Percentiles rank a stretch among this genome's conserved stretches.
Evolutionary conservation across 306 rosid genomes (phyloP).

Genomic region (Boehmeria nivea): DNA sequence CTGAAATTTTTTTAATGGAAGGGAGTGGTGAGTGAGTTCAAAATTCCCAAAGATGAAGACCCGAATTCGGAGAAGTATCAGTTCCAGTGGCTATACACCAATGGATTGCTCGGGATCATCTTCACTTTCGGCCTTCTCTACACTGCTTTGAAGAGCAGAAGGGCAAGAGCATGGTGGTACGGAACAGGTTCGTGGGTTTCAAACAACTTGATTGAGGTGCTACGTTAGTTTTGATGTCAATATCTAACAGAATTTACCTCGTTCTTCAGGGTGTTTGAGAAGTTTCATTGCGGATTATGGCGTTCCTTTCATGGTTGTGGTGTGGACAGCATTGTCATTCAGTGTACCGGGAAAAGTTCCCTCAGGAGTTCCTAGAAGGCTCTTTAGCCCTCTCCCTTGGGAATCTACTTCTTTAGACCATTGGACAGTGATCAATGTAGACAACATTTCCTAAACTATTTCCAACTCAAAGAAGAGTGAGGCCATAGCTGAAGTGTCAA

Average conservation of each 20-base stretch:
- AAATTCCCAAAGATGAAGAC: slow-evolving; percentile 48
- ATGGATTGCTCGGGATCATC: slow-evolving; percentile 70
- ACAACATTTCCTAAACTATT: neutral
- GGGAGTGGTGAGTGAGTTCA: slow-evolving; percentile 73
- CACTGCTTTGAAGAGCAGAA: slow-evolving; percentile 69
- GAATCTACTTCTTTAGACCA: slow-evolving; percentile 60
- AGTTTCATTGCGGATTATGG: slow-evolving; percentile 76
- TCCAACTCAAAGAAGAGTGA: too few species aligned
- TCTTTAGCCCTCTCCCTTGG: slow-evolving; percentile 74
- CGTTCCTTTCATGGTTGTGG: slow-evolving; percentile 72
- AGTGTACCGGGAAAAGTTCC: slow-evolving; percentile 55
- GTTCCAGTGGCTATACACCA: slow-evolving; percentile 59
- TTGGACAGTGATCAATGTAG: slow-evolving; percentile 76
- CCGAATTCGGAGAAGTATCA: slow-evolving; percentile 34
- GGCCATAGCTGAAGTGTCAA: neutral
- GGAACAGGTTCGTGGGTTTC: slow-evolving; percentile 50
- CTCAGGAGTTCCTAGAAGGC: slow-evolving; percentile 70
- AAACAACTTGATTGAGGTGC: neutral
- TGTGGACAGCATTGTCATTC: slow-evolving; percentile 71
- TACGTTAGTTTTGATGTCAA: neutral
- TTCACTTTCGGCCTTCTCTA: slow-evolving; percentile 69
- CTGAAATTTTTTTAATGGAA: slow-evolving; percentile 6
- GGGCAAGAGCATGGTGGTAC: slow-evolving; percentile 81
- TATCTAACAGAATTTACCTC: slow-evolving; percentile 4
- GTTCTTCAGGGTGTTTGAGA: slow-evolving; percentile 54